Base-by-base conservation (phyloP, 2,329 filamentous ascomycete species). In the Thelonectria olida region DNA sequence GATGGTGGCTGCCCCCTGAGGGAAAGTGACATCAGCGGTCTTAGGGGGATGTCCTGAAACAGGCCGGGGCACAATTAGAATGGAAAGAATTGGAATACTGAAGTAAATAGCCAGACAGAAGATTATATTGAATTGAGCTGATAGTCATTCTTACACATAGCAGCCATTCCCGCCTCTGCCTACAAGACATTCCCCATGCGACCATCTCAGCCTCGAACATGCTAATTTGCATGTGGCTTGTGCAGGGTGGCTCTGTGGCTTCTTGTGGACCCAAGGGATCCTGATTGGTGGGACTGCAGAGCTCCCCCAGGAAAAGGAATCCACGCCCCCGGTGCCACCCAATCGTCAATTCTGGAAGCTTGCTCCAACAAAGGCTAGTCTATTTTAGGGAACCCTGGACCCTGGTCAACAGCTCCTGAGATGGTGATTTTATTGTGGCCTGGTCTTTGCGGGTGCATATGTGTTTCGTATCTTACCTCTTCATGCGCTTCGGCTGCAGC, bases 321-420 rank as follows among this genome's bases (percentile, higher is more conserved):
- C 17, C 28, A 47, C 31, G 31, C 22, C 52, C 52, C 52, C 44
- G 42, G 52, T n/a, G 23, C 23, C 39, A 54, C 42, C 51, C 51
- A 34, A 31, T 44, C 50, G 17, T 36, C 44, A 36, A 51, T 44
- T 60, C 51, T 50, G 45, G 51, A 60, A 60, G 57, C 57, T 60
- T 54, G 57, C 51, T 31, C 45, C 51, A 51, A 20, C 9, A 2
- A 7, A 13, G 20, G 23, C 57, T 50, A 60, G 28, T 27, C 51
- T 31, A 23, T 47, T 51, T 47, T 19, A 13, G 45, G 55, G 7
- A 15, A 17, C n/a, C 44, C 17, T 17, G 15, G 20, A 17, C n/a
- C 44, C 17, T 17, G 15, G 20, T n/a, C 52, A 47, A 47, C 7
- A 31, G 28, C 28, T 54, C 49, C 44, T 54, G 41, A 48, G 57